phyloP scores from a whole-genome alignment of 2,329 filamentous ascomycete species.

The Sporothrix humicola region DNA sequence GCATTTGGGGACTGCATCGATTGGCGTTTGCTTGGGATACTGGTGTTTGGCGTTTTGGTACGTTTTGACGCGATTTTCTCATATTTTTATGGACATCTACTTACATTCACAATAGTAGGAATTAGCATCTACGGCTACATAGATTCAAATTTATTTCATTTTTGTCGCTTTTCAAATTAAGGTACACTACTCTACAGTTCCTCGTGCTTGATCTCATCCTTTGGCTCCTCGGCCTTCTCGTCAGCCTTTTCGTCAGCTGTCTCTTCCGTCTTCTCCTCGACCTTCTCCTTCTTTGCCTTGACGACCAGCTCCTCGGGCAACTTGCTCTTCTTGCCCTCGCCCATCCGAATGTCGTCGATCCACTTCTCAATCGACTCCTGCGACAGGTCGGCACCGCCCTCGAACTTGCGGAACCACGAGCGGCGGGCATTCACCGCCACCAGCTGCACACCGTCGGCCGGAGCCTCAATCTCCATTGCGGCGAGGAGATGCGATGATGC shows the following conservation, averaged over 20 bases:
- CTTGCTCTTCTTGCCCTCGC: conserved; percentile 81
- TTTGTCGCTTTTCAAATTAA: neutral
- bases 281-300: conserved; percentile 44
- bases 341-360: conserved; percentile 90
- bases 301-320: conserved; percentile 66
- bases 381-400: conserved; percentile 55
- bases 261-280: conserved; percentile 42
- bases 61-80: no score
- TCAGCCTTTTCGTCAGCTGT: conserved; percentile 2
- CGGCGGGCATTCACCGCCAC: conserved; percentile 85
- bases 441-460: conserved; percentile 62
- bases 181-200: conserved; percentile 44
- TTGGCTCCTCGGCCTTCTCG: conserved; percentile 36
- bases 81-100: no score
- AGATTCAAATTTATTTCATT: neutral
- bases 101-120: neutral
- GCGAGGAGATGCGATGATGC: conserved; percentile 61
- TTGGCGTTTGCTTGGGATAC: neutral
- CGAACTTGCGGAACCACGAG: conserved; percentile 82
- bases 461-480: conserved; percentile 63
- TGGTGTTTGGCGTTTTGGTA: conserved; percentile 19
- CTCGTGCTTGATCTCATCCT: conserved; percentile 48
- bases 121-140: neutral
- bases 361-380: conserved; percentile 74
- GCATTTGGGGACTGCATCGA: neutral